Evolutionary conservation across 306 rosid species (phyloP).

Genomic region (Castanopsis chinensis): DNA sequence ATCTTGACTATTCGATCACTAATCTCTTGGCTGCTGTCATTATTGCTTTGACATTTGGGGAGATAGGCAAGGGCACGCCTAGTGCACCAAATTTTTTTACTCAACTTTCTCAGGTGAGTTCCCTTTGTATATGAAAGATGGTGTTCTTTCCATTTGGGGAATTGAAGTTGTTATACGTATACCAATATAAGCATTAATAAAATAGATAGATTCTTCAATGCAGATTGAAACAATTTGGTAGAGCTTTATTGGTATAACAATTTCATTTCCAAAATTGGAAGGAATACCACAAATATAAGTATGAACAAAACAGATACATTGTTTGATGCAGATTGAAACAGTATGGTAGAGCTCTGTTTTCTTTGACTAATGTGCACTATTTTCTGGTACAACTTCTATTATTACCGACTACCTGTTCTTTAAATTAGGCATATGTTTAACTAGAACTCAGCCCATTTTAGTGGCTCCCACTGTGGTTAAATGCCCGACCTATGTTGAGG

Average conservation of each 20-base stretch:
- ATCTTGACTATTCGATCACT: slow-evolving; percentile 80
- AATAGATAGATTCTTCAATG: background rate
- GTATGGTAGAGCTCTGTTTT: too few species aligned
- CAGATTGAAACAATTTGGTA: too few species aligned
- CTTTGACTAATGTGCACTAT: too few species aligned
- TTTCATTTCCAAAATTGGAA: too few species aligned
- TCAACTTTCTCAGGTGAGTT: slow-evolving; percentile 69
- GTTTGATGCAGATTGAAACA: background rate
- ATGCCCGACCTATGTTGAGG: too few species aligned
- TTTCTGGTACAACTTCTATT: too few species aligned
- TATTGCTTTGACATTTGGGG: slow-evolving; percentile 81
- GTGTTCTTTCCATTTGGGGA: background rate
- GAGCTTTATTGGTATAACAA: too few species aligned
- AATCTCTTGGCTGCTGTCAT: slow-evolving; percentile 80
- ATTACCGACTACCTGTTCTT: too few species aligned
- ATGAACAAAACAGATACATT: background rate
- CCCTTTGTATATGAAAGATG: background rate
- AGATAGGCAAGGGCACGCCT: slow-evolving; percentile 60
- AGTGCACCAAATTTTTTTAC: slow-evolving; percentile 52
- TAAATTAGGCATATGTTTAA: background rate
- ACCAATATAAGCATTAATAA: background rate
- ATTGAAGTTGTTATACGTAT: background rate
- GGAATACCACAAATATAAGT: background rate
- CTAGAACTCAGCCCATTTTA: too few species aligned
- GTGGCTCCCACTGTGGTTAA: too few species aligned